Conservation (phyloP, 306 rosid species). For the Inga oerstediana region DNA sequence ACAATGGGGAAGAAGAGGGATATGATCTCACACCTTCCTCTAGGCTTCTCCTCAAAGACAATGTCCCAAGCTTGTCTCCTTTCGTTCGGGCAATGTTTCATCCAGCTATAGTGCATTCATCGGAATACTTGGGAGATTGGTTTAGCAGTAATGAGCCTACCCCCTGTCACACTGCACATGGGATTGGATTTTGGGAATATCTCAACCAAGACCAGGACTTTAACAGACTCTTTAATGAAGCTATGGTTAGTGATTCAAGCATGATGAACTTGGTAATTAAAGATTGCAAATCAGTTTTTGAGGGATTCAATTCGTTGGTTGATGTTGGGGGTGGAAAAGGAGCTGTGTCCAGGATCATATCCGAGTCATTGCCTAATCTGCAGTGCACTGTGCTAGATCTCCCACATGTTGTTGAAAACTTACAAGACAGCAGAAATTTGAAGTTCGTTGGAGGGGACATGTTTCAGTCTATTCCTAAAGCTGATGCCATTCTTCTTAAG, state of each 20-base stretch:
- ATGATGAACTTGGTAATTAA: conserved; percentile 50
- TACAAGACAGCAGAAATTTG: conserved; percentile 21
- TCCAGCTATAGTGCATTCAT: conserved; percentile 31
- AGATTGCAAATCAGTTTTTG: conserved; percentile 50
- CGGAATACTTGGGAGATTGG: conserved; percentile 43
- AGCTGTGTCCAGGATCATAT: conserved; percentile 28
- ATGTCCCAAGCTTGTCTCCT: conserved; percentile 30
- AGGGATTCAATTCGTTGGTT: conserved; percentile 45
- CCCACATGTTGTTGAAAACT: conserved; percentile 37
- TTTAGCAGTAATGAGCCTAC: conserved; percentile 29
- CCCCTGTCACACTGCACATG: conserved; percentile 41
- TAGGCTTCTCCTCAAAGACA: conserved; percentile 33
- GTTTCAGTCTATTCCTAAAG: conserved; percentile 44
- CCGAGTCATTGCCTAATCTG: conserved; percentile 33
- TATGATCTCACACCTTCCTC: conserved; percentile 47
- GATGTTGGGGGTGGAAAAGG: conserved; percentile 50
- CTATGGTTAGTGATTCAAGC: conserved; percentile 52
- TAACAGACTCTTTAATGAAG: conserved; percentile 39
- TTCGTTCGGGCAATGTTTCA: conserved; percentile 36
- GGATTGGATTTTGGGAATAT: conserved; percentile 41
- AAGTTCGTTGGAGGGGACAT: conserved; percentile 47
- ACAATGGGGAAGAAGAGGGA: background rate
- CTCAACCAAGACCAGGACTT: conserved; percentile 33
- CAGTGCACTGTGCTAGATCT: conserved; percentile 38
- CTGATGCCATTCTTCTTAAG: conserved; percentile 45